Evolutionary conservation across 192 early-diverging fungal genomes (phyloP).

Genomic region (Thamnidium elegans): DNA sequence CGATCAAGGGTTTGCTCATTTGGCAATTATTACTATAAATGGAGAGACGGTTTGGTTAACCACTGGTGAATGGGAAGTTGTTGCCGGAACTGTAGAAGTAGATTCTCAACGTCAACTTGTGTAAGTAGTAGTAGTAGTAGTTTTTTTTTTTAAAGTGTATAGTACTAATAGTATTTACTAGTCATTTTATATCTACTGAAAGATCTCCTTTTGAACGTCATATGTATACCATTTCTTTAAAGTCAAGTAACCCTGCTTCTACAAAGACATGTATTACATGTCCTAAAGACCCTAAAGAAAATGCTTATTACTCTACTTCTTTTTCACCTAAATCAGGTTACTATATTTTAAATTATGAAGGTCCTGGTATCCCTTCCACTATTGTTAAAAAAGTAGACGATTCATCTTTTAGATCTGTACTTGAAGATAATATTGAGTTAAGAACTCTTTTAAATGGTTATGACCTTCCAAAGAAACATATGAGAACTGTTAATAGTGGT

Average conservation of each 20-base stretch:
- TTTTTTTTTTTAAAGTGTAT: too few species aligned
- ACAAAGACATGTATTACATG: conserved; percentile 31
- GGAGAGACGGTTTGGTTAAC: conserved; percentile 48
- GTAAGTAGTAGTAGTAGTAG: conserved; percentile 34
- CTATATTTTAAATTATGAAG: conserved; percentile 73
- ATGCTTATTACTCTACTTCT: conserved; percentile 64
- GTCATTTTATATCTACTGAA: conserved; percentile 38
- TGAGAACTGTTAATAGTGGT: conserved; percentile 33
- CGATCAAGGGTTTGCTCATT: conserved; percentile 60
- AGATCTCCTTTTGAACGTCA: conserved; percentile 41
- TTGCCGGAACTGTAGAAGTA: conserved; percentile 42
- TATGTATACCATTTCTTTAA: conserved; percentile 28
- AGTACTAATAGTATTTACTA: conserved; percentile 1
- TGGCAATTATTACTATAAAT: conserved; percentile 59
- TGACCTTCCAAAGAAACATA: conserved; percentile 57
- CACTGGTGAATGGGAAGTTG: conserved; percentile 66
- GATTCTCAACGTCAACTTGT: conserved; percentile 40
- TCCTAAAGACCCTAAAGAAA: conserved; percentile 36
- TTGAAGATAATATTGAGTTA: conserved; percentile 58
- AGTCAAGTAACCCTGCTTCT: neutral
- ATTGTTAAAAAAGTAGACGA: conserved; percentile 59
- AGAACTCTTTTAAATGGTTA: conserved; percentile 45
- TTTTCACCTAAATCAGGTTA: conserved; percentile 77
- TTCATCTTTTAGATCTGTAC: conserved; percentile 48
- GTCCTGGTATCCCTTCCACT: conserved; percentile 84